Base-by-base conservation (phyloP, 2,329 filamentous ascomycete genomes). In the Hymenoscyphus linearis region DNA sequence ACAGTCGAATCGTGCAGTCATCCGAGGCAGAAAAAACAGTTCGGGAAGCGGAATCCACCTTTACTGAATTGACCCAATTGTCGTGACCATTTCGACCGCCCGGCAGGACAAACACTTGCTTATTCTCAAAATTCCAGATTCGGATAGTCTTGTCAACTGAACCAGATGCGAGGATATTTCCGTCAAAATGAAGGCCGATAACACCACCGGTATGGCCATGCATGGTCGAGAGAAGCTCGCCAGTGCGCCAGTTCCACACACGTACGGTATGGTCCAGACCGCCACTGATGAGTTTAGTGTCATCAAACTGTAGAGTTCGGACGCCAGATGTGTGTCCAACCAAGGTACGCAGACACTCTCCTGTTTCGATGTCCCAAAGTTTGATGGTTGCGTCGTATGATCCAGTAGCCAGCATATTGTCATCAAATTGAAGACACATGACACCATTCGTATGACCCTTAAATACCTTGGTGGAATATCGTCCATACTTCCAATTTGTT, bases 11-110 rank as follows among this genome's bases (percentile, higher is more conserved):
- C 0, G 90, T 95, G 71, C 91, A 88, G 74, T 99, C 95, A 72
- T 99, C 95, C 0, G 92, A 97, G 1, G 92, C 92, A 0, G 93
- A 96, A 71, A 98, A 89, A 3, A 98, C 82, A 0, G 93, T 97
- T 14, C 91, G 87, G 10, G 91, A 96, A 1, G 83, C 77, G 0
- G 87, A 82, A 73, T 99, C 92, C 40, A 99, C 85, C 67, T 89
- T 88, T 35, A 98, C 93, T n/a, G 90, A 88, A 75, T 99, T 99
- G 69, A 99, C 93, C 90, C 93, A 98, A 74, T 98, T 93, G 0
- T 82, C 85, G 73, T 99, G 95, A 9, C 93, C 93, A 26, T 87
- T 86, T 18, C 37, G 37, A 7, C 37, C 37, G 18, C 37, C 37
- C n/a, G 37, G 37, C 13, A 99, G 80, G 57, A 85, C 82, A 68